A percentile compares a stretch with the other conserved stretches of the same genome.
Conservation (phyloP, 139 green algal species). For the Picochlorum costavermella region DNA sequence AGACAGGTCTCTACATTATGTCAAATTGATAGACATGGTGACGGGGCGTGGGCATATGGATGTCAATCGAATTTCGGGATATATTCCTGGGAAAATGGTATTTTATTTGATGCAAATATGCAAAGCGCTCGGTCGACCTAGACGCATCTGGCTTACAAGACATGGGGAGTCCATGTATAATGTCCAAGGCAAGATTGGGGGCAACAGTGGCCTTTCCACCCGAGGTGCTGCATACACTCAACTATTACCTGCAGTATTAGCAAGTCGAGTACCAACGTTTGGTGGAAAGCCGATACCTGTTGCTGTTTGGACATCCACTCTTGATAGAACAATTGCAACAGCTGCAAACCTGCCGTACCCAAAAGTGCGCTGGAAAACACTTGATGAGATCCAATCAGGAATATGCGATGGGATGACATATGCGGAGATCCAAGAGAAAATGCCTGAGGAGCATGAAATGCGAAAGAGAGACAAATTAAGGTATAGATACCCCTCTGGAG, state of each 20-base stretch:
- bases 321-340: conserved; percentile 87
- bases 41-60: conserved; percentile 75
- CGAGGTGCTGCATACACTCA: conserved; percentile 69
- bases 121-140: conserved; percentile 34
- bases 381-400: conserved; percentile 82
- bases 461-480: conserved; percentile 81
- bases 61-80: conserved; percentile 94
- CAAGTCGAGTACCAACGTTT: conserved; percentile 42
- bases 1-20: conserved; percentile 83
- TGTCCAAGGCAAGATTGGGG: conserved; percentile 60
- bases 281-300: conserved; percentile 50
- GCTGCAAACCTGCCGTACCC: conserved; percentile 70
- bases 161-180: conserved; percentile 87
- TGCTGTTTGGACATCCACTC: conserved; percentile 89
- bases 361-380: conserved; percentile 84
- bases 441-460: conserved; percentile 66
- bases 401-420: conserved; percentile 85
- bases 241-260: conserved; percentile 58
- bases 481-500: conserved; percentile 83
- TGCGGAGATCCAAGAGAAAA: conserved; percentile 56
- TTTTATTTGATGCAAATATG: conserved; percentile 90
- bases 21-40: conserved; percentile 96
- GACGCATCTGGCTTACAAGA: conserved; percentile 77
- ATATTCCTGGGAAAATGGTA: conserved; percentile 90
- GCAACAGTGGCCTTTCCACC: conserved; percentile 56